Evolutionary conservation across 805 yeast genomes (phyloP).

Genomic region (Saccharomyces paradoxus): DNA sequence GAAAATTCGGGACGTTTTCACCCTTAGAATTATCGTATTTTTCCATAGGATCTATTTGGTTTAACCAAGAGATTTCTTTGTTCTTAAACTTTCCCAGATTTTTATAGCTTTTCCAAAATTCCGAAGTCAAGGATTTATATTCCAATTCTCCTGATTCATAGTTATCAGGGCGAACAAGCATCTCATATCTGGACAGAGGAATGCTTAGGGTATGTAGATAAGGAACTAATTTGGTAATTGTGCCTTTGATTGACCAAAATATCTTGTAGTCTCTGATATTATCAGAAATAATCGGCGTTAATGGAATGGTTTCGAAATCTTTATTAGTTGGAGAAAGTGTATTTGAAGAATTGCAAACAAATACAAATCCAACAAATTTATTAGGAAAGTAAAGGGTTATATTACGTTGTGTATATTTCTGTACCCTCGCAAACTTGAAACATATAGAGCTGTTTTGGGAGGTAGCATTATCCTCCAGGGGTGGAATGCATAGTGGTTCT

Average conservation of each 20-base stretch:
- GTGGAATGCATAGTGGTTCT: slow-evolving; percentile 35
- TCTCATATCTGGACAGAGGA: slow-evolving; percentile 19
- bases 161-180: neutral
- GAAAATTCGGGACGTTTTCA: neutral
- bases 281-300: neutral
- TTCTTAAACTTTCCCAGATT: neutral
- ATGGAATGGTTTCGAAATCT: neutral
- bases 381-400: slow-evolving; percentile 45
- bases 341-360: slow-evolving; percentile 36
- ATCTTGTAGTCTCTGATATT: neutral
- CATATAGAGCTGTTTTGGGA: slow-evolving; percentile 30
- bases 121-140: neutral
- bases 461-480: slow-evolving; percentile 11
- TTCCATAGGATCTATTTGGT: slow-evolving; percentile 12
- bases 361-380: slow-evolving; percentile 58
- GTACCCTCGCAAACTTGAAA: slow-evolving; percentile 52
- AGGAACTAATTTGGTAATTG: slow-evolving; percentile 43
- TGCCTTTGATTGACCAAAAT: neutral
- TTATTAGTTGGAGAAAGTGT: too few species aligned
- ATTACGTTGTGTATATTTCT: slow-evolving; percentile 41
- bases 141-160: neutral
- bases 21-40: slow-evolving; percentile 3
- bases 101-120: neutral
- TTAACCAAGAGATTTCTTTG: slow-evolving; percentile 6
- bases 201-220: slow-evolving; percentile 44